Evolutionary conservation across 805 yeast species (phyloP), one percentile per base, ranked within the genome.

Genomic region (Candida easanensis): DNA sequence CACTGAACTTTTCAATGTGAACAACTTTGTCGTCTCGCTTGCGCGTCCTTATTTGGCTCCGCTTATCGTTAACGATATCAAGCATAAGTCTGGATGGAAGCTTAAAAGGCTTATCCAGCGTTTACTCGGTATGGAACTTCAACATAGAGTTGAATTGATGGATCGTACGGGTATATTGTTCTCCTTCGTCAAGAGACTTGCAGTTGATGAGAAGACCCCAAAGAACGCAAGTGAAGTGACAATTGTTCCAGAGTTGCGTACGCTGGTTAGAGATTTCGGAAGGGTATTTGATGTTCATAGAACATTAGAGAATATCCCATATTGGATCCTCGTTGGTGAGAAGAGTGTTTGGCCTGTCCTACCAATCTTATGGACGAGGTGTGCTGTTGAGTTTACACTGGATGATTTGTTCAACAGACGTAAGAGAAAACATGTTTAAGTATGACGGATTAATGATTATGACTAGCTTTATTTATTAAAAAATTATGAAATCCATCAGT

Each of bases 21-120:
- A 93, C 63, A 95, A 90, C 63, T 91, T 88, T 58, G 73, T 93
- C 23, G 90, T 90, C 1, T 87, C 97, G 17, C 71, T 91, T 51
- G 96, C 98, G 8, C 74, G 97, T 49, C 97, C 98, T 0, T 93
- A 91, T 57, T 69, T 91, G 53, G 96, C 97, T 0, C 97, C 98
- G 1, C 69, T 91, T 44, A 76, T 93, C 33, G 80, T 86, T 28
- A 84, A 86, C 51, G 97, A 88, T 58, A 72, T 88, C 56, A 84
- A 83, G 57, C 93, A 88, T 58, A 77, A 76, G 48, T 76, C 73
- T 42, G 61, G 62, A 1, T 58, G 62, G 71, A 65, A 58, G 64
- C 58, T 44, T 51, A 71, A 42, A 53, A 58, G 53, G 61, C 33
- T 69, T 55, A 27, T 68, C 51, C 54, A 65, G 58, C 48, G 71